Base-by-base conservation (phyloP, 164 flowering plant species). In the Pachysandra terminalis region DNA sequence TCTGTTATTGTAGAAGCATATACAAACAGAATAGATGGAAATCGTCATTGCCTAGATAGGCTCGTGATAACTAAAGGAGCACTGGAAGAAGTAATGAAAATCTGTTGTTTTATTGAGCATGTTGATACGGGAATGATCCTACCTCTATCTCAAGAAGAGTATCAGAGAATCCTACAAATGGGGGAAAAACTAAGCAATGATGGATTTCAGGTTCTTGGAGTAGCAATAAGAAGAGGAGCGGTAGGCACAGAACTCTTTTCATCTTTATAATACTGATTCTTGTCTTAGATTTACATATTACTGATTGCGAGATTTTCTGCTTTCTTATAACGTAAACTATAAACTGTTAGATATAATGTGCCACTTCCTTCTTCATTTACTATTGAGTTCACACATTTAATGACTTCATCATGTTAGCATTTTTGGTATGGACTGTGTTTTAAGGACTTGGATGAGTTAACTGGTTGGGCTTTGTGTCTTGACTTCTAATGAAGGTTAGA, bases 51-150 rank as follows among this genome's bases (percentile, higher is more conserved):
- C 61, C 23, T 21, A 9, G 69, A 71, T 1, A 75, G 78, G 65
- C 41, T 72, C 59, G 68, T 87, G 73, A 56, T 87, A 66, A 87
- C 91, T 17, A 89, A 87, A 80, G 95, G 95, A 49, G 95, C 95
- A 54, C 74, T 89, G 8, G n/a, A n/a, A n/a, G n/a, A 89, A 77
- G 85, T 89, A 22, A 53, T 87, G 35, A 80, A 77, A 63, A 71
- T 81, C n/a, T 89, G 86, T 70, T 72, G 73, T 63, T 83, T 69
- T 56, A 61, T 83, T 62, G 86, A 86, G 75, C 70, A 81, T 37
- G 48, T 78, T 25, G 87, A 83, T 52, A 75, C 55, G 5, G 79
- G 84, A 59, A 53, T 45, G 56, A 75, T 68, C 15, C 56, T 71
- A 56, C 41, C 67, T 19, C 61, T 89, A 48, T 71, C 85, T 61